Base-by-base conservation (phyloP, 2,329 filamentous ascomycete species). In the Pleomassaria siparia region DNA sequence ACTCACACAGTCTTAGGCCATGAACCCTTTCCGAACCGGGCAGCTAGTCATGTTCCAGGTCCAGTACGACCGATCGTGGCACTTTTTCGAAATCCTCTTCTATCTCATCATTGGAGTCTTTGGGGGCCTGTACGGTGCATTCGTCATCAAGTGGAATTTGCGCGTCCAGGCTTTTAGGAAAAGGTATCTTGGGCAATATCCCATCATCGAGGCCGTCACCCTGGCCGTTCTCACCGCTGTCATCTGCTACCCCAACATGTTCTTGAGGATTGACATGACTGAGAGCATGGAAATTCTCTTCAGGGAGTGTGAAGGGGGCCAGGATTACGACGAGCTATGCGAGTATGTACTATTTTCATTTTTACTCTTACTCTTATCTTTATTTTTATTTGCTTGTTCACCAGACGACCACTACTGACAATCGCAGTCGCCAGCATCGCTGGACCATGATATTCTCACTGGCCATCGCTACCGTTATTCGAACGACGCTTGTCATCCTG, bases 1-100 rank as follows among this genome's bases (percentile, higher is more conserved):
- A 15, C 25, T 53, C 10, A 49, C 33, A 12, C 20, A 10, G 11
- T 26, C 5, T 45, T 11, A 81, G 77, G 89, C 89, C 49, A 95
- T 99, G 89, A 99, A 99, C 60, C 94, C 94, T 18, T 99, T 99
- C 73, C 80, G 94, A 43, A 97, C 94, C 0, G 94, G 94, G 16
- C 94, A 99, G 67, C 80, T 99, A 33, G 94, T 99, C 82, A 97
- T 99, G 92, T 99, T 99, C 72, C 91, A 96, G 63, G 92, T 99
- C 63, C 84, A 85, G 61, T 99, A 99, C 66, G 92, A 97, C 70
- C 87, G 92, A 32, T 87, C 88, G 32, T 99, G 94, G 94, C 94
- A 99, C 74, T 96, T 96, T 64, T 99, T 99, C 65, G 94, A 99
- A 69, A 80, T 94, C 3, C 72, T 96, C 21, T 97, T 97, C 67